Conservation (phyloP, 768 basidiomycete genomes). For the Trametes sanguinea region DNA sequence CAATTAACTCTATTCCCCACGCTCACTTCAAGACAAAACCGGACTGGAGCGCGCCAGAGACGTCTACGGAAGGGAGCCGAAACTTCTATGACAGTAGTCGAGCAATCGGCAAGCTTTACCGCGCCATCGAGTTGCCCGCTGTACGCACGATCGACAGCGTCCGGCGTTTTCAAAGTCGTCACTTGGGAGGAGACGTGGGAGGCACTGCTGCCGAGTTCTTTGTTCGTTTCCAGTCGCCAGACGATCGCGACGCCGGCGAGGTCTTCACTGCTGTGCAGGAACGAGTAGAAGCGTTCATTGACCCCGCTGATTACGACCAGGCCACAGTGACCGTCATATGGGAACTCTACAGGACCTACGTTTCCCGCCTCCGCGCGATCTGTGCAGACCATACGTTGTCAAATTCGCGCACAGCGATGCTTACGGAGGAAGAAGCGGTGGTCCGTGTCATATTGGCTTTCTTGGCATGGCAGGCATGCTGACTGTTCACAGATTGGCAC, state of each 20-base stretch:
- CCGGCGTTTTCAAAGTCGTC: constrained; percentile 25
- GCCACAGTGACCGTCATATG: constrained; percentile 13
- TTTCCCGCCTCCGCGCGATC: constrained; percentile 48
- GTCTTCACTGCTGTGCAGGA: constrained; percentile 21
- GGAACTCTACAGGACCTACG: constrained; percentile 40
- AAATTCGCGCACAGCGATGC: constrained; percentile 39
- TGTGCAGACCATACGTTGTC: constrained; percentile 51
- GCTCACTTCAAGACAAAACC: constrained; percentile 43
- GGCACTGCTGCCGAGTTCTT: constrained; percentile 35
- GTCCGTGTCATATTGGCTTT: neutral
- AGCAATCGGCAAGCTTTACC: constrained; percentile 64
- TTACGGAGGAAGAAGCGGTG: constrained; percentile 66
- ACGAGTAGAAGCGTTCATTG: constrained; percentile 30
- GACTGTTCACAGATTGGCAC: constrained; percentile 46
- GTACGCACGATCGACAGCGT: constrained; percentile 19
- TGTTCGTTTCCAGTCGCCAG: constrained; percentile 10
- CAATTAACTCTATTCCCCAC: constrained; percentile 43
- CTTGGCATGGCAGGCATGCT: neutral
- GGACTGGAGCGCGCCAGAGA: constrained; percentile 72
- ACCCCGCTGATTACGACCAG: constrained; percentile 9
- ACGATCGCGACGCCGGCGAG: constrained; percentile 10
- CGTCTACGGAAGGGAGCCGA: constrained; percentile 32
- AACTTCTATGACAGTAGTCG: constrained; percentile 52
- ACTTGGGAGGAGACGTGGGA: constrained; percentile 22
- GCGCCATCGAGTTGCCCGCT: constrained; percentile 57